Evolutionary conservation across 1,284 basidiomycete species (phyloP), one percentile per base, ranked within the genome.

Genomic region (Polyporus tsugae): DNA sequence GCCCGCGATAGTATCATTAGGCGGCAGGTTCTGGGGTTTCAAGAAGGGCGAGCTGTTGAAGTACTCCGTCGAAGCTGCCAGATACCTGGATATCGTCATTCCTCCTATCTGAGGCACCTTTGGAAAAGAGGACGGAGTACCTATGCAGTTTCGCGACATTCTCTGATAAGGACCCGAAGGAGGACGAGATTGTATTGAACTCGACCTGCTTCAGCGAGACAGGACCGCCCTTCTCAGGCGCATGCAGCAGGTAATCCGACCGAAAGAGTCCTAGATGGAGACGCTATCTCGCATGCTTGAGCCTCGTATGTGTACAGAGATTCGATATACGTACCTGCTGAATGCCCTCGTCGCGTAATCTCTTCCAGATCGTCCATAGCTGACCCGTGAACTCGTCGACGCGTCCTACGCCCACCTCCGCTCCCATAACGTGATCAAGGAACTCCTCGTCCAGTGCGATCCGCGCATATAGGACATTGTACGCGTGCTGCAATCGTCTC

Each of bases 171-270:
- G 91, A 80, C 0, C 96, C 97, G 77, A 99, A 98, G 1, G 95
- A 96, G 0, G 93, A 90, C 0, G 96, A 95, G 73, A 99, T 97
- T 6, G 97, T 99, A 79, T 99, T 99, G 82, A 99, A 98, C 80
- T 99, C 98, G 63, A 99, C 97, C 82, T 99, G 97, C 79, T 96
- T 98, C 69, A 99, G 82, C 36, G 84, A 82, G 11, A 89, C 73
- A 0, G 80, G 72, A 7, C 83, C 80, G 33, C 80, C 79, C 5
- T 75, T 65, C 1, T 75, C 74, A 2, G 85, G 79, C 42, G 84
- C 80, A 76, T 99, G 95, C n/a, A 99, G 82, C 52, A 99, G 85
- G 80, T 99, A 99, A 81, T 99, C 97, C 17, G 95, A 97, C 62
- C 98, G 87, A 80, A 98, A 98, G n/a, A 99, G 82, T 13, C 97